Evolutionary conservation across 768 basidiomycete species (phyloP).

Genomic region (Pilatotrama ljubarskyi): DNA sequence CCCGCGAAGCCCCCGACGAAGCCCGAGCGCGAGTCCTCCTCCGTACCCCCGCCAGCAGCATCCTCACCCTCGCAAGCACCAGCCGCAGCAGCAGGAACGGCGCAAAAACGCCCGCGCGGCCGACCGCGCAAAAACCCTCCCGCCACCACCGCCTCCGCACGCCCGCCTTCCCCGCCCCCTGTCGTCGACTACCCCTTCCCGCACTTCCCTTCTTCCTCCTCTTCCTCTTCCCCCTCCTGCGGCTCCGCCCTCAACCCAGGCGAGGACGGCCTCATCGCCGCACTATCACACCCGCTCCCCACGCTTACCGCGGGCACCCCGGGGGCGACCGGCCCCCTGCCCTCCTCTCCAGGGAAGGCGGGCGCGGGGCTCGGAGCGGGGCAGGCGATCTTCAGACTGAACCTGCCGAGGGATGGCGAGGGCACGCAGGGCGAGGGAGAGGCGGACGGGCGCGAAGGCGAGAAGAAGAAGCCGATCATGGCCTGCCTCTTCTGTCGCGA

Average conservation of each 20-base stretch:
- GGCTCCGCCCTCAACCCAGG: too few relatives aligned
- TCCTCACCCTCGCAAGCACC: not conserved
- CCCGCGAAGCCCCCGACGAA: not conserved
- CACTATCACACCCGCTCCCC: not conserved
- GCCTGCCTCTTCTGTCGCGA: slow-evolving; percentile 51
- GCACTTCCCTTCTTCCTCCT: slow-evolving; percentile 6
- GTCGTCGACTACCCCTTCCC: slow-evolving; percentile 23
- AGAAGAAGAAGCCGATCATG: slow-evolving; percentile 46
- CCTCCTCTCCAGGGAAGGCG: not conserved
- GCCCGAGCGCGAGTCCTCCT: not conserved
- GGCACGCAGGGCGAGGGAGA: not conserved
- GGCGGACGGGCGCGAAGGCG: slow-evolving; percentile 12
- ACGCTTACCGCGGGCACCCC: not conserved
- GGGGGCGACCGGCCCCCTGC: not conserved
- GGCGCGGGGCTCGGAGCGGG: slow-evolving; percentile 3
- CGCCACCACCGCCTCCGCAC: not conserved
- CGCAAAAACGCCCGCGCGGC: slow-evolving; percentile 19
- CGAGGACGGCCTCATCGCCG: not conserved
- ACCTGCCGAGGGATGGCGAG: not conserved
- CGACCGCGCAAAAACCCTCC: slow-evolving; percentile 23
- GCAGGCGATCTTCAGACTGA: slow-evolving; percentile 28
- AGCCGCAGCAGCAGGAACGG: too few relatives aligned
- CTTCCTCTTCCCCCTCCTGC: not conserved
- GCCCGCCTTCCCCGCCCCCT: slow-evolving; percentile 11
- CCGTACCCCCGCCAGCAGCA: not conserved